Conservation (phyloP, 352 stramenopile genomes). For the Pythium phragmitis region DNA sequence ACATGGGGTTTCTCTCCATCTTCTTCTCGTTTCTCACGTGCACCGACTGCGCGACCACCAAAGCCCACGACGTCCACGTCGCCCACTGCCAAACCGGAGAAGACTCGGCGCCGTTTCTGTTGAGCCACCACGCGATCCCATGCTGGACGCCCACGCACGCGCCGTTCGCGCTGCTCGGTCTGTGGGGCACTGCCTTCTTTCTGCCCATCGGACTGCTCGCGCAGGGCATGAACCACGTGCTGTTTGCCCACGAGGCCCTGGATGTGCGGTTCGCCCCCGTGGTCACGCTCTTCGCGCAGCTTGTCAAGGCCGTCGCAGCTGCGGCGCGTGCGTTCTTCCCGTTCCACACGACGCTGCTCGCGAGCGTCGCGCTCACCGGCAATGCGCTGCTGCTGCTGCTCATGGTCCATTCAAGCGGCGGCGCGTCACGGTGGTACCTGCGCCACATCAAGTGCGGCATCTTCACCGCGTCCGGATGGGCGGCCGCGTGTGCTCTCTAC, state of each 20-base stretch:
- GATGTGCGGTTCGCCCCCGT: conserved; percentile 67
- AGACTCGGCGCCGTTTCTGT: conserved; percentile 32
- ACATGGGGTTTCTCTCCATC: conserved; percentile 59
- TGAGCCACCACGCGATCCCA: conserved; percentile 38
- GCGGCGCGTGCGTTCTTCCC: conserved; percentile 52
- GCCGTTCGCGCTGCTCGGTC: conserved; percentile 47
- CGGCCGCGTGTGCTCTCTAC: conserved; percentile 48
- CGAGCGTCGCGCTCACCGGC: conserved; percentile 34
- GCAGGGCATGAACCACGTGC: conserved; percentile 62
- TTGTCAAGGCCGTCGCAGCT: conserved; percentile 47
- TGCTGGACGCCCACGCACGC: conserved; percentile 47
- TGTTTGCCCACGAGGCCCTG: conserved; percentile 59
- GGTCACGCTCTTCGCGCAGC: conserved; percentile 46
- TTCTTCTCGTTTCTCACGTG: conserved; percentile 63
- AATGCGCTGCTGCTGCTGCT: conserved; percentile 40
- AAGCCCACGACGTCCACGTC: conserved; percentile 13
- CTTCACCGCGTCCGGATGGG: conserved; percentile 56
- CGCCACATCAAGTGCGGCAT: conserved; percentile 54
- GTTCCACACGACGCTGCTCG: conserved; percentile 36
- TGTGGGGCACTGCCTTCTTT: conserved; percentile 63
- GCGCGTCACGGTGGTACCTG: conserved; percentile 59
- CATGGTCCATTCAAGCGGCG: conserved; percentile 34
- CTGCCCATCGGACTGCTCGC: conserved; percentile 53
- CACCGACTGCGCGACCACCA: conserved; percentile 33
- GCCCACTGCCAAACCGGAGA: conserved; percentile 13